Conservation (phyloP, 148 eudicot genomes). For the Vaccinium corymbosum region DNA sequence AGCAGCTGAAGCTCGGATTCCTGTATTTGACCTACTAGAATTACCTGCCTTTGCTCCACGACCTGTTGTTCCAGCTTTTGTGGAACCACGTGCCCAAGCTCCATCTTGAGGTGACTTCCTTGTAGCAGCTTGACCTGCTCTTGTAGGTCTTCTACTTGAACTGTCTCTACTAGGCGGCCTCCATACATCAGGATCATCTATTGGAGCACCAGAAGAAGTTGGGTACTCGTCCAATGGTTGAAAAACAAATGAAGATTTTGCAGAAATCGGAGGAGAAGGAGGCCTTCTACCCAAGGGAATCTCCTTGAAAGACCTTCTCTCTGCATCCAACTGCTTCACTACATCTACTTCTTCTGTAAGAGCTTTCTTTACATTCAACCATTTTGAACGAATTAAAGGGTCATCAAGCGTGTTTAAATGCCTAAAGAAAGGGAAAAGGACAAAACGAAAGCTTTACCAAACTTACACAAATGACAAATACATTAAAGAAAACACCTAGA, state of each 20-base stretch:
- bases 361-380: constrained; percentile 97
- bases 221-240: constrained; percentile 97
- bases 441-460: not conserved
- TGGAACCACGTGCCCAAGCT: constrained; percentile 81
- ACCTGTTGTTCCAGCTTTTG: constrained; percentile 57
- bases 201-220: constrained; percentile 66
- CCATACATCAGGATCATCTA: constrained; percentile 99
- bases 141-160: constrained; percentile 60
- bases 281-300: constrained; percentile 81
- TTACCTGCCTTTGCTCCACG: constrained; percentile 76
- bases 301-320: constrained; percentile 87
- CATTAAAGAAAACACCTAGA: not conserved
- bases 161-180: constrained; percentile 92
- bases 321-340: constrained; percentile 92
- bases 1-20: constrained; percentile 66
- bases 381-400: constrained; percentile 75
- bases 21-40: constrained; percentile 58
- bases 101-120: constrained; percentile 90
- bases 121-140: constrained; percentile 64
- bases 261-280: constrained; percentile 84
- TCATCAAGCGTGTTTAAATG: constrained; percentile 84
- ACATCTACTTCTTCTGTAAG: constrained; percentile 88
- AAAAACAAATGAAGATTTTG: constrained; percentile 89
- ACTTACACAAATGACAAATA: not conserved
- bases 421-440: constrained; percentile 31